Base-by-base conservation (phyloP, 768 basidiomycete genomes). In the Mycena polygramma region DNA sequence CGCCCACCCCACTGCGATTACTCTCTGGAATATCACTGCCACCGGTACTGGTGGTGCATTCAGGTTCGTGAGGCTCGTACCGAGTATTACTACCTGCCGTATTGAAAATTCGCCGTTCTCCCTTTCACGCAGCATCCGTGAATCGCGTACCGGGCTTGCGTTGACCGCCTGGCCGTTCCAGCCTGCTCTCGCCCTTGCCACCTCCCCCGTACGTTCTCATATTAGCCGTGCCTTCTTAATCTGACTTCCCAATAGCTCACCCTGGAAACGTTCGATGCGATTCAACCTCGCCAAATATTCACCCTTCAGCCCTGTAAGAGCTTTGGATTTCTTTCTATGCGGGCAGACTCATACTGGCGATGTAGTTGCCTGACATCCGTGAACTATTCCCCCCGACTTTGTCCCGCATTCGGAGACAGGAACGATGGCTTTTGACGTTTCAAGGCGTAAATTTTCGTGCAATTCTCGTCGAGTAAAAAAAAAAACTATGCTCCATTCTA, bases 281-380 rank as follows among this genome's bases (percentile, higher is more conserved):
- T 30, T 13, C 58, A 48, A 60, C 10, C 2, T 15, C 58, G 58
- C 46, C 58, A 60, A 15, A 45, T 60, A 24, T 60, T 60, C 30
- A 60, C 58, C 4, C 19, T 60, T 30, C 26, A 48, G 58, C 8
- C 58, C 30, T 60, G 58, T 60, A 14, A 48, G 46, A 4, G 43
- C 48, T 60, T 60, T 39, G n/a, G n/a, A n/a, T n/a, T n/a, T 39
- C 39, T 7, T 7, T 39, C 39, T 39, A 7, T 39, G 7, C 13
- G 13, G 39, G 13, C 39, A 39, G 39, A 39, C 7, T 39, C 7
- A 39, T 39, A 13, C 39, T 39, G 13, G 13, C 39, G 39, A 39
- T 39, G 39, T 39, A 39, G 39, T 39, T 39, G 39, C 13, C 39
- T 39, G 39, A 39, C 7, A n/a, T n/a, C n/a, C n/a, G n/a, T n/a